phyloP scores from a whole-genome alignment of 2,329 filamentous ascomycete species.

The Pestalotiopsis sp. region DNA sequence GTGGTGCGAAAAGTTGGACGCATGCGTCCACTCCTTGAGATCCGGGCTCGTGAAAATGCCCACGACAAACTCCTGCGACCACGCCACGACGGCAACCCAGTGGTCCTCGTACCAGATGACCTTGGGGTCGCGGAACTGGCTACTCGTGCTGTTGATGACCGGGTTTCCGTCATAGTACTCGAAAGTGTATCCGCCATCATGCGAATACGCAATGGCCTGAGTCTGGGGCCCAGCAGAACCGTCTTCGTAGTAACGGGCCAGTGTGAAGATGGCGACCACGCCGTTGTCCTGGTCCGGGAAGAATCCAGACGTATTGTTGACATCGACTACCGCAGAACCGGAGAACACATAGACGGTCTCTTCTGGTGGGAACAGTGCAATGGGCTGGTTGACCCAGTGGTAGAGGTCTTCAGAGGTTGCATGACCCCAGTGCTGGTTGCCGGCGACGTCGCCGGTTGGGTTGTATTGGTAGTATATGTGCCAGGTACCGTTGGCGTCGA shows the following conservation, averaged over 20 bases:
- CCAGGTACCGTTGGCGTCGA: conserved; percentile 58
- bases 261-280: conserved; percentile 61
- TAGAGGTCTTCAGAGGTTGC: conserved; percentile 65
- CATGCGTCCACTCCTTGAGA: conserved; percentile 59
- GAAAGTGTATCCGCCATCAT: conserved; percentile 65
- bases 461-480: conserved; percentile 66
- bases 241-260: conserved; percentile 36
- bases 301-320: conserved; percentile 68
- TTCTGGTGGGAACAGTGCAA: conserved; percentile 57
- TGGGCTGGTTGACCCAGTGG: conserved; percentile 66
- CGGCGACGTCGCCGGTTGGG: conserved; percentile 26
- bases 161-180: conserved; percentile 62
- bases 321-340: conserved; percentile 61
- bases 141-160: conserved; percentile 56
- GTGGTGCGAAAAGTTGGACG: conserved; percentile 59
- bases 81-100: conserved; percentile 63
- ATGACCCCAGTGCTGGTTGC: conserved; percentile 65
- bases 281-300: conserved; percentile 63
- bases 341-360: conserved; percentile 50
- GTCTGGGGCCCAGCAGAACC: conserved; percentile 46
- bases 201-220: conserved; percentile 65
- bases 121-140: conserved; percentile 68
- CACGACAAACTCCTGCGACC: conserved; percentile 56
- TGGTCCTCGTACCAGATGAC: conserved; percentile 59
- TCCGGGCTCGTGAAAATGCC: conserved; percentile 65